A percentile compares a stretch with the other conserved stretches of the same genome.
These are phyloP conservation scores for Yamadazyma laniorum DNA, from an alignment of 805 yeast genomes.

Conservation along the genomic window DNA sequence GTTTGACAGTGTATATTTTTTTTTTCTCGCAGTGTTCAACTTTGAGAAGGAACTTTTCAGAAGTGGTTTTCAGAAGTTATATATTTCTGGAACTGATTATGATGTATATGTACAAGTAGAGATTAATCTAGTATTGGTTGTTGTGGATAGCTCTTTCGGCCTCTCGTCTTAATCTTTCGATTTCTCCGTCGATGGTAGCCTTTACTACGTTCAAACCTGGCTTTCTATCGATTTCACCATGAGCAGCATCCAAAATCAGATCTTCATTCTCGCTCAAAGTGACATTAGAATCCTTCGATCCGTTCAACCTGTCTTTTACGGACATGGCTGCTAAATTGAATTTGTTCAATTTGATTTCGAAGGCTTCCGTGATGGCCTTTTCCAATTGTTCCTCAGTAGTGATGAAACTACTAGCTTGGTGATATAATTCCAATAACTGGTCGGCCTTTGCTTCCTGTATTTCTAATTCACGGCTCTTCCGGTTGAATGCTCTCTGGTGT, in stretches of 20 bases:
- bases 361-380: conserved; percentile 56
- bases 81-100: no score
- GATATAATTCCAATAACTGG: conserved; percentile 66
- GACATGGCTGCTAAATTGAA: conserved; percentile 34
- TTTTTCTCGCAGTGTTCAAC: conserved; percentile 3
- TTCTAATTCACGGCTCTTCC: conserved; percentile 52
- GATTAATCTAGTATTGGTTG: conserved; percentile 2
- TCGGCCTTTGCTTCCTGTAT: conserved; percentile 53
- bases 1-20: conserved; percentile 4
- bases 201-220: conserved; percentile 41
- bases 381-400: conserved; percentile 68
- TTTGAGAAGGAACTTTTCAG: neutral
- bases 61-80: no score
- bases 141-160: conserved; percentile 32
- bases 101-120: conserved; percentile 5
- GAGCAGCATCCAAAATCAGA: conserved; percentile 33
- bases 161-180: conserved; percentile 34
- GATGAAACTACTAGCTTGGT: conserved; percentile 65
- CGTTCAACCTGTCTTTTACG: conserved; percentile 36
- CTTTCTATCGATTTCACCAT: conserved; percentile 40
- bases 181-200: conserved; percentile 39
- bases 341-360: conserved; percentile 39
- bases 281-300: conserved; percentile 28
- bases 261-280: conserved; percentile 30
- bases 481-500: conserved; percentile 66